Evolutionary conservation across 2,329 filamentous ascomycete species (phyloP).

Genomic region (Chrysoporthe puriensis): DNA sequence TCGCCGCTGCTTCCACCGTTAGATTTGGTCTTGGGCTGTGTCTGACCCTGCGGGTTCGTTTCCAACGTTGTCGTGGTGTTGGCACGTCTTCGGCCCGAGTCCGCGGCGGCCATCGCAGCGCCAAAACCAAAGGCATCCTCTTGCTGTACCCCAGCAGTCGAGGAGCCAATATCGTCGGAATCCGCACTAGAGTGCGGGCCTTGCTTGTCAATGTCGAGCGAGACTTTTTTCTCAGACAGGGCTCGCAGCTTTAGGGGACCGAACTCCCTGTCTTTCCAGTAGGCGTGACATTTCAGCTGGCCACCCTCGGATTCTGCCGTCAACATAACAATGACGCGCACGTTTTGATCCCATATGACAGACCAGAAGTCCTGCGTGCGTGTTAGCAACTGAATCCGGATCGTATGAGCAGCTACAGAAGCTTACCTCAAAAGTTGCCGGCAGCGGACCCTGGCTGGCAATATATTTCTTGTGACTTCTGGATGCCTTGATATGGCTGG

Average conservation of each 20-base stretch:
- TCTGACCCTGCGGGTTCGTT: constrained; percentile 36
- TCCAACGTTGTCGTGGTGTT: constrained; percentile 55
- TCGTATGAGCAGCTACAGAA: background rate
- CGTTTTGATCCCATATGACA: constrained; percentile 94
- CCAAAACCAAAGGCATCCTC: constrained; percentile 30
- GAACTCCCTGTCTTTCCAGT: constrained; percentile 83
- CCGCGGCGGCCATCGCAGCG: constrained; percentile 34
- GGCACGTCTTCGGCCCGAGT: constrained; percentile 54
- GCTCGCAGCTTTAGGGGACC: constrained; percentile 75
- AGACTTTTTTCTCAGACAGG: constrained; percentile 81
- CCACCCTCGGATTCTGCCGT: constrained; percentile 93
- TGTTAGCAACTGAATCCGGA: constrained; percentile 13
- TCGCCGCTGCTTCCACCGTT: constrained; percentile 48
- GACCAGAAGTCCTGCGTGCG: constrained; percentile 89
- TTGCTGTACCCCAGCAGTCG: constrained; percentile 30
- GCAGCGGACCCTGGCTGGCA: constrained; percentile 90
- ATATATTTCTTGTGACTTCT: constrained; percentile 92
- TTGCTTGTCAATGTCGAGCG: constrained; percentile 69
- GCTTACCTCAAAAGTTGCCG: constrained; percentile 85
- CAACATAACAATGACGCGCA: constrained; percentile 93
- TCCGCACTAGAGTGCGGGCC: constrained; percentile 42
- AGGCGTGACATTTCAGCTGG: constrained; percentile 92
- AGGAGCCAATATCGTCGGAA: constrained; percentile 36
- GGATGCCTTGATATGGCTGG: constrained; percentile 79
- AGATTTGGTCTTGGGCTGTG: constrained; percentile 35